phyloP scores from a whole-genome alignment of 169 alveolate species.

The Plasmodium vivax region DNA sequence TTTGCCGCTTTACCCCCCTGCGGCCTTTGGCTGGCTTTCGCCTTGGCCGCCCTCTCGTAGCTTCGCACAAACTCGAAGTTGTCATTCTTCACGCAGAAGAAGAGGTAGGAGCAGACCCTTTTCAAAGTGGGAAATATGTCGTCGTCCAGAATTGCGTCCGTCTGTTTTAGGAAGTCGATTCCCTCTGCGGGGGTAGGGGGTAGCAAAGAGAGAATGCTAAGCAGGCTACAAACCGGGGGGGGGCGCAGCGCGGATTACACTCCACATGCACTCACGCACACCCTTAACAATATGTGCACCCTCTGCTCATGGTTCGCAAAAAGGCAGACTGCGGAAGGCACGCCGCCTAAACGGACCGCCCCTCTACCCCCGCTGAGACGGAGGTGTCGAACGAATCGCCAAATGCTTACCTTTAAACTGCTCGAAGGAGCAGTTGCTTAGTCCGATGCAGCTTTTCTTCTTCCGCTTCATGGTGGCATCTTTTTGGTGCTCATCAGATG shows the following conservation, averaged over 20 bases:
- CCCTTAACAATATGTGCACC: background rate
- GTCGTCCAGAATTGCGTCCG: slow-evolving; percentile 85
- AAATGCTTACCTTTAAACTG: slow-evolving; percentile 41
- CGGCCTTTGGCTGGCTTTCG: background rate
- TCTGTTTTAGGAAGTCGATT: slow-evolving; percentile 43
- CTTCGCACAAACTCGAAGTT: slow-evolving; percentile 42
- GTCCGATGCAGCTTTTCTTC: slow-evolving; percentile 21
- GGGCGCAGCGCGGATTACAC: background rate
- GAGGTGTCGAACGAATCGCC: background rate
- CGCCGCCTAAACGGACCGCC: background rate
- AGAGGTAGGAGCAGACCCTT: slow-evolving; percentile 81
- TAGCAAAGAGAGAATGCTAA: background rate
- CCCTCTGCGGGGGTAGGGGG: background rate
- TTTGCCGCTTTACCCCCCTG: background rate
- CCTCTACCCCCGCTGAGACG: background rate
- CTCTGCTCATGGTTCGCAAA: background rate
- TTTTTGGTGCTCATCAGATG: background rate
- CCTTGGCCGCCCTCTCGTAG: background rate
- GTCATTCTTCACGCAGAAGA: slow-evolving; percentile 55
- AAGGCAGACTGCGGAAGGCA: background rate
- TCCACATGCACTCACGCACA: too few relatives aligned
- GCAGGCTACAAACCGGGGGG: background rate
- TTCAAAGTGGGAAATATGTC: slow-evolving; percentile 80
- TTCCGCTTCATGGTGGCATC: slow-evolving; percentile 31
- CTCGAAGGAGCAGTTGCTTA: slow-evolving; percentile 64